These are phyloP conservation scores for Leonotis leonurus DNA, from an alignment of 257 asterid species.

Conservation along the genomic window DNA sequence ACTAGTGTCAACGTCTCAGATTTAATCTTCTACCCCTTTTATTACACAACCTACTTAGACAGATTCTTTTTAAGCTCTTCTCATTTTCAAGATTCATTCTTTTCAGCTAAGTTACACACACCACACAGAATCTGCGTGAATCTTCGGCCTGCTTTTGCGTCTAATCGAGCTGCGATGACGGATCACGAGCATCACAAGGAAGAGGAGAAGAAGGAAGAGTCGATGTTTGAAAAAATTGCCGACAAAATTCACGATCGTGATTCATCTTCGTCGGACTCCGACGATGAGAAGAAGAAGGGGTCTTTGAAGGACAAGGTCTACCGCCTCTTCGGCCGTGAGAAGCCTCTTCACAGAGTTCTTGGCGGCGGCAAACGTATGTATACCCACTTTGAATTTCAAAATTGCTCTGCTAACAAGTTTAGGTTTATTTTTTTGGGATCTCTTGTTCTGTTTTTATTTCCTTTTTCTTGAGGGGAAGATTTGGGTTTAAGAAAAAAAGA, in stretches of 20 bases:
- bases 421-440: not conserved
- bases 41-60: not conserved
- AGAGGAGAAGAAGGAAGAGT: conserved; percentile 46
- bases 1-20: conserved; percentile 17
- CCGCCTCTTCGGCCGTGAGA: conserved; percentile 75
- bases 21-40: conserved; percentile 8
- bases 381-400: too few species aligned
- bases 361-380: conserved; percentile 81
- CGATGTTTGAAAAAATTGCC: conserved; percentile 42
- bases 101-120: not conserved
- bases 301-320: conserved; percentile 41
- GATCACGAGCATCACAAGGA: conserved; percentile 64
- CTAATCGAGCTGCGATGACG: conserved; percentile 30
- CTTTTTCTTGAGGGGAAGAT: not conserved
- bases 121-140: conserved; percentile 13
- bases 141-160: not conserved
- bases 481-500: not conserved
- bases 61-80: not conserved
- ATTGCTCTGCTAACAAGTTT: not conserved
- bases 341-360: conserved; percentile 58
- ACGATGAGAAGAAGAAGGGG: conserved; percentile 45
- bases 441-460: not conserved
- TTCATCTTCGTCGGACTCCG: conserved; percentile 51
- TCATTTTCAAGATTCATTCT: conserved; percentile 20
- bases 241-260: conserved; percentile 41